Percentiles rank a stretch among this genome's conserved stretches.
phyloP scores from a whole-genome alignment of 768 basidiomycete genomes.

The Boletus rubescentipes region DNA sequence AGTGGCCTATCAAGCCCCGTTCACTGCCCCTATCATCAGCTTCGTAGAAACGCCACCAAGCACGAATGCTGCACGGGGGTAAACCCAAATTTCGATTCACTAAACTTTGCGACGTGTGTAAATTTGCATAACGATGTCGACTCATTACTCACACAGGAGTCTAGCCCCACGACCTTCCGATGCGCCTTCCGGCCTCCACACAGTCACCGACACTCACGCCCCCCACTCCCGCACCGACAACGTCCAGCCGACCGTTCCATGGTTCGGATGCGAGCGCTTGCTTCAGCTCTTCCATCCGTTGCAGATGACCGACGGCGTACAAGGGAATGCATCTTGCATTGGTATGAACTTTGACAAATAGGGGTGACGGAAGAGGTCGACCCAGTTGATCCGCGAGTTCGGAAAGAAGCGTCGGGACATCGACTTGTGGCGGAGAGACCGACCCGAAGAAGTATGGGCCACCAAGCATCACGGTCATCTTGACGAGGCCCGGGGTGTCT shows the following conservation, averaged over 20 bases:
- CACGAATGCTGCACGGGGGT: background rate
- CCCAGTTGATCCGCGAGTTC: conserved; percentile 48
- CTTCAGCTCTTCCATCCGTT: conserved; percentile 62
- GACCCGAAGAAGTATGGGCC: conserved; percentile 55
- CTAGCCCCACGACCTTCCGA: conserved; percentile 43
- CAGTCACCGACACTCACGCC: conserved; percentile 90
- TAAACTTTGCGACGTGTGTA: conserved; percentile 10
- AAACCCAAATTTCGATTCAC: conserved; percentile 6
- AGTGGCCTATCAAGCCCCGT: conserved; percentile 1
- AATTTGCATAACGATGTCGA: conserved; percentile 10
- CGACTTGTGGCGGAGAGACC: conserved; percentile 20
- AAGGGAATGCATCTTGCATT: conserved; percentile 79
- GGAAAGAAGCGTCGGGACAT: conserved; percentile 23
- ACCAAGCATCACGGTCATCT: conserved; percentile 89
- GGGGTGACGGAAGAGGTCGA: conserved; percentile 51
- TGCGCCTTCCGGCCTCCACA: conserved; percentile 67
- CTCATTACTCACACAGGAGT: conserved; percentile 13
- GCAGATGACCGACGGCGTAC: conserved; percentile 66
- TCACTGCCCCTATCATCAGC: conserved; percentile 9
- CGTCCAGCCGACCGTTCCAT: conserved; percentile 53
- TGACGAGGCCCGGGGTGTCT: conserved; percentile 54
- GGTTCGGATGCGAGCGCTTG: conserved; percentile 37
- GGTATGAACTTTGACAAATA: conserved; percentile 49
- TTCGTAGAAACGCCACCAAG: conserved; percentile 12
- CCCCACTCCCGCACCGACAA: conserved; percentile 82